These are phyloP conservation scores for Polyplosphaeria fusca DNA, from an alignment of 495 filamentous ascomycete species.

Conservation along the genomic window DNA sequence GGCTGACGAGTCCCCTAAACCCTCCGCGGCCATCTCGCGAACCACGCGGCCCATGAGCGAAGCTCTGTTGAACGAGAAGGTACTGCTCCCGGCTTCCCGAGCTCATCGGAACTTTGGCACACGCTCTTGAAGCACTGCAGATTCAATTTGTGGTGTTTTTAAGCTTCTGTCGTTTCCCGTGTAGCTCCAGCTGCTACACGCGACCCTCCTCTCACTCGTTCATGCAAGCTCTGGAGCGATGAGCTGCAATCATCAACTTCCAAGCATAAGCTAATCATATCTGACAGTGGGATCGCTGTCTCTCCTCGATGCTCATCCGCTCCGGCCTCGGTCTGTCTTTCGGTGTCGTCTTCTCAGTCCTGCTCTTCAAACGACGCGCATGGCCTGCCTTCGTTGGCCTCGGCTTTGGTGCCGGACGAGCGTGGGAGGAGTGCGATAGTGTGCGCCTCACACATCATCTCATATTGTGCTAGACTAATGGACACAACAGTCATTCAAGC, in stretches of 20 bases:
- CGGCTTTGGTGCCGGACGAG: slow-evolving; percentile 92
- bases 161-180: too few species aligned
- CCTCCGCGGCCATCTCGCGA: slow-evolving; percentile 48
- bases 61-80: slow-evolving; percentile 93
- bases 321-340: slow-evolving; percentile 90
- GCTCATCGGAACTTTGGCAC: not conserved
- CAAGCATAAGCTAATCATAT: slow-evolving; percentile 17
- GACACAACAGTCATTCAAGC: slow-evolving; percentile 36
- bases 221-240: too few species aligned
- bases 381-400: slow-evolving; percentile 92
- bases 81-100: slow-evolving; percentile 42
- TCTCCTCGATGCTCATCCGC: slow-evolving; percentile 93
- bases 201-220: not conserved
- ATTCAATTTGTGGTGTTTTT: too few species aligned
- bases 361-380: slow-evolving; percentile 93
- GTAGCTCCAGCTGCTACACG: not conserved
- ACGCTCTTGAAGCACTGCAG: too few species aligned
- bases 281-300: slow-evolving; percentile 89
- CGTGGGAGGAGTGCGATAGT: slow-evolving; percentile 86
- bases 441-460: slow-evolving; percentile 33
- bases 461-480: not conserved
- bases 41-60: slow-evolving; percentile 81
- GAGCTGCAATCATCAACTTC: too few species aligned
- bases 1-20: slow-evolving; percentile 54
- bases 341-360: slow-evolving; percentile 96